Percentiles rank a stretch among this genome's conserved stretches.
These are phyloP conservation scores for Eucalyptus cladocalyx DNA, from an alignment of 345 rosid species.

Conservation along the genomic window DNA sequence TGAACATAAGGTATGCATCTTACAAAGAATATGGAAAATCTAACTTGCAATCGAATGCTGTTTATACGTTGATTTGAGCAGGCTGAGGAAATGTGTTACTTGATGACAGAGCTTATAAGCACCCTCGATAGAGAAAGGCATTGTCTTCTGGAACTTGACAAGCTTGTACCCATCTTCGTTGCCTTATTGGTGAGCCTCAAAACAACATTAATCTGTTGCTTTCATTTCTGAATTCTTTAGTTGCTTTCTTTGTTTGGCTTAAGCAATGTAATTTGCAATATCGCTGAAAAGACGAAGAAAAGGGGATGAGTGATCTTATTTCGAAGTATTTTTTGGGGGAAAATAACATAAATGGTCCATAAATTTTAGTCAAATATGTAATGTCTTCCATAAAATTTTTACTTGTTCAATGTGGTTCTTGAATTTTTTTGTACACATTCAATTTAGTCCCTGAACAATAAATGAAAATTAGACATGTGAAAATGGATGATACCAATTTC, in stretches of 20 bases:
- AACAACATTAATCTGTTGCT: neutral
- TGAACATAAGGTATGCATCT: neutral
- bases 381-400: neutral
- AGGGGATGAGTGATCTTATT: neutral
- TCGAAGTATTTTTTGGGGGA: fast-evolving
- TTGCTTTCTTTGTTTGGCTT: neutral
- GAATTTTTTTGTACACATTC: neutral
- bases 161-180: constrained; percentile 1
- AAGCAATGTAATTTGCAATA: neutral
- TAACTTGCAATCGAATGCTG: neutral
- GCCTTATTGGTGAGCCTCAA: constrained; percentile 11
- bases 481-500: neutral
- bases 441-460: neutral
- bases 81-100: constrained; percentile 41
- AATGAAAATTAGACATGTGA: neutral
- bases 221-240: neutral
- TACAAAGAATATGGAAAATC: neutral
- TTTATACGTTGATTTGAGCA: neutral
- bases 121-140: constrained; percentile 27
- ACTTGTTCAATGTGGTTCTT: neutral
- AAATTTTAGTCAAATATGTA: neutral
- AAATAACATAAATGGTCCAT: fast-evolving
- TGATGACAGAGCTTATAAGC: constrained; percentile 34
- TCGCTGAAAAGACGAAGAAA: neutral
- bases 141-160: constrained; percentile 27